Conservation (phyloP, 2,329 filamentous ascomycete genomes). For the Madurella mycetomatis region DNA sequence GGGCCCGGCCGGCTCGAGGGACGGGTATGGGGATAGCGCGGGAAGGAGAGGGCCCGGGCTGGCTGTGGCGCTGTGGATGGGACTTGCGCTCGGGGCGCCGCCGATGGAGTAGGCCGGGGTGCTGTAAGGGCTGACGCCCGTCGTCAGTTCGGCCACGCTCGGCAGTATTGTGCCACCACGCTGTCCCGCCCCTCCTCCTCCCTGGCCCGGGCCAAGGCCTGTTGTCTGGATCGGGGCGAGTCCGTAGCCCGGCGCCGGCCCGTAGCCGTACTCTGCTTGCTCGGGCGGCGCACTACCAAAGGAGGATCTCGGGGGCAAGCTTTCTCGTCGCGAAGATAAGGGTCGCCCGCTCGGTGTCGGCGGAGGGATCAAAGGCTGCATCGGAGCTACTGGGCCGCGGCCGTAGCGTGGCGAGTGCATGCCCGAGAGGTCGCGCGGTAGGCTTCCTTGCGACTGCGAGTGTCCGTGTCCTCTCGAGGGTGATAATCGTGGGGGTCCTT, state of each 20-base stretch:
- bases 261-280: conserved; percentile 34
- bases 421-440: conserved; percentile 40
- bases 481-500: conserved; percentile 33
- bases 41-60: conserved; percentile 41
- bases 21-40: conserved; percentile 34
- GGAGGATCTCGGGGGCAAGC: conserved; percentile 31
- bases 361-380: conserved; percentile 20
- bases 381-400: conserved; percentile 27
- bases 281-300: conserved; percentile 29
- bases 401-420: conserved; percentile 42
- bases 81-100: conserved; percentile 36
- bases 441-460: conserved; percentile 44
- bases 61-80: conserved; percentile 36
- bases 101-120: conserved; percentile 48
- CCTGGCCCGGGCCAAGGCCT: conserved; percentile 2
- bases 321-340: conserved; percentile 41
- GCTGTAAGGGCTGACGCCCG: conserved; percentile 57
- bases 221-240: conserved; percentile 50
- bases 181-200: neutral
- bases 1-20: conserved; percentile 32
- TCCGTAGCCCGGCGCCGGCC: conserved; percentile 34
- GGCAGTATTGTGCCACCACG: conserved; percentile 43
- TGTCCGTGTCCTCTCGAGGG: conserved; percentile 40
- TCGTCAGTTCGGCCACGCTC: conserved; percentile 59
- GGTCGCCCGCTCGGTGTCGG: conserved; percentile 34